Evolutionary conservation across 1,284 basidiomycete species (phyloP).

Genomic region (Bondarzewia mesenterica): DNA sequence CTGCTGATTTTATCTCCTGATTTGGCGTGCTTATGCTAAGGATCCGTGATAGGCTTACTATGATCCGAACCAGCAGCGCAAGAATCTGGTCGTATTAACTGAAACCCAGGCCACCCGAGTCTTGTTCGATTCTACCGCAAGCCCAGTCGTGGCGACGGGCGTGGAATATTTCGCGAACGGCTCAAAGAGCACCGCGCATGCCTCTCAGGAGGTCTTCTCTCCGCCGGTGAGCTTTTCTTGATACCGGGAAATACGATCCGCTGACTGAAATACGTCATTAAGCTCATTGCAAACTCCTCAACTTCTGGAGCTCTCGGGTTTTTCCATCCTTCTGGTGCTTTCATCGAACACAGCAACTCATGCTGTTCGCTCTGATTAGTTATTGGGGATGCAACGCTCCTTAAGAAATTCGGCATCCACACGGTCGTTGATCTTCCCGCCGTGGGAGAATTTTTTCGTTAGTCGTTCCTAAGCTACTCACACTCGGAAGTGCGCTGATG

Average conservation of each 20-base stretch:
- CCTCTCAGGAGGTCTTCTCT: constrained; percentile 24
- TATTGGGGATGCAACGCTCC: not conserved
- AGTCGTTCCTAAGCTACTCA: no score
- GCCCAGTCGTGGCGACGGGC: constrained; percentile 16
- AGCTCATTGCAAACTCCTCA: constrained; percentile 2
- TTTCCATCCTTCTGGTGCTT: not conserved
- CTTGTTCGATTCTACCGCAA: not conserved
- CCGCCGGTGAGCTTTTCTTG: constrained; percentile 9
- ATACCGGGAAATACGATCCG: no score
- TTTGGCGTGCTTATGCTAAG: no score
- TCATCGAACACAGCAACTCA: no score
- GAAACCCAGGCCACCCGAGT: constrained; percentile 6
- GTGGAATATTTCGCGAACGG: constrained; percentile 18
- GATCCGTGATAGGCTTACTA: constrained; percentile 4
- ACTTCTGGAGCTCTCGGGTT: constrained; percentile 5
- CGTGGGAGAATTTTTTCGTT: constrained; percentile 5
- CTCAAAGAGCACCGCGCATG: constrained; percentile 16
- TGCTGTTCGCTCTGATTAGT: not conserved
- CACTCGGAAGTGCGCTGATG: no score
- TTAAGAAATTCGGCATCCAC: constrained; percentile 1
- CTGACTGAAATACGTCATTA: not conserved
- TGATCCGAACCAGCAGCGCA: constrained; percentile 2
- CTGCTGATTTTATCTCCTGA: not conserved
- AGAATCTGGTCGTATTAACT: constrained; percentile 6
- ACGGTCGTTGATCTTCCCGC: constrained; percentile 4